Evolutionary conservation across 306 rosid species (phyloP), one percentile per base, ranked within the genome.

Genomic region (Trifolium subterraneum): DNA sequence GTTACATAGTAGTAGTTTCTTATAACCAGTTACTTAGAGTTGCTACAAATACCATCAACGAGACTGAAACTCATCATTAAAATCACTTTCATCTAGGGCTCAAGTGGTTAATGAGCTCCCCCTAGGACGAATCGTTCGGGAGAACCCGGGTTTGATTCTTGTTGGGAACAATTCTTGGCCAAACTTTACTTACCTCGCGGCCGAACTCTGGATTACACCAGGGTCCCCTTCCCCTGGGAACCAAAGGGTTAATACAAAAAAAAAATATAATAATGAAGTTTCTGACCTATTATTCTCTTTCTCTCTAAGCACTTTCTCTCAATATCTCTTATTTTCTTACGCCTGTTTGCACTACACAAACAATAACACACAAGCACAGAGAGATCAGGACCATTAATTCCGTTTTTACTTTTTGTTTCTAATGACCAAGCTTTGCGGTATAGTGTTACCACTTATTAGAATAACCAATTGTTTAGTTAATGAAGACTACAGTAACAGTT

Each of bases 381-480:
- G 27, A 52, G 59, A 52, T 20, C 9, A 1, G 27, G 59, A 52
- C 27, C 10, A 52, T 51, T 51, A 5, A 51, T 8, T 51, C 12
- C 18, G 25, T 10, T 18, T 51, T 51, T 19, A 18, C 59, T 8
- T 51, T 50, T 51, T 51, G 59, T 51, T 51, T 51, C 59, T 18
- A 51, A 18, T 18, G 27, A 18, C 25, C 25, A 51, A 16, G 23
- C 61, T 54, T 19, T 54, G 59, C 31, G 20, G 29, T 20, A 19
- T 3, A 54, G 15, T 10, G 29, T 14, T 55, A 10, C 62, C 12
- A 6, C 62, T 55, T 20, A 11, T 20, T 22, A 55, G 54, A 48
- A n/a, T 48, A 48, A 48, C 15, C 62, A 55, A 55, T 55, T 20
- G 16, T 56, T 23, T 23, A 56, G 33, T 56, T 55, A 55, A 55